Base-by-base conservation (phyloP, 139 green algal species). In the Ettlia oleoabundans region DNA sequence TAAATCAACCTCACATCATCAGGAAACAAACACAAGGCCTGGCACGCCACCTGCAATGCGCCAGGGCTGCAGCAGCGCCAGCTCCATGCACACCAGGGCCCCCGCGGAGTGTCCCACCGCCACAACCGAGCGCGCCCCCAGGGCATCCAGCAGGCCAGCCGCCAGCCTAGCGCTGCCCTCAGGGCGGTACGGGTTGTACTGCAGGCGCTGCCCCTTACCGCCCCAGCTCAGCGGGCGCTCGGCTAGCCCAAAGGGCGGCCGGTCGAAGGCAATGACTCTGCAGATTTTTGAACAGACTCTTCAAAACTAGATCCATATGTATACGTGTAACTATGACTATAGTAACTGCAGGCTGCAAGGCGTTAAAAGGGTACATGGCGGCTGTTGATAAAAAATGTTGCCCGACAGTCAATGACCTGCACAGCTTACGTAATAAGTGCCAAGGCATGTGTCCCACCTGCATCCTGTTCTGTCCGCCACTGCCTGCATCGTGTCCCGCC, bases 241-340 rank as follows among this genome's bases (percentile, higher is more conserved):
- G 43, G 77, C 86, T 7, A 95, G 88, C 21, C 92, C 92, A 88
- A 92, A 95, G 4, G 92, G 92, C 15, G 92, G 91, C 32, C 92
- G 76, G 82, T 95, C 91, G 78, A 92, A 93, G 33, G 91, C 88
- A 51, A 95, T 78, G 1, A 94, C 88, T 15, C 67, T 74, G 67
- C 67, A 26, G n/a, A n/a, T n/a, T n/a, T n/a, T n/a, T n/a, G n/a
- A n/a, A n/a, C n/a, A n/a, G n/a, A n/a, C n/a, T n/a, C n/a, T n/a
- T n/a, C n/a, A n/a, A n/a, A n/a, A n/a, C n/a, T n/a, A n/a, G n/a
- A n/a, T n/a, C n/a, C n/a, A n/a, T n/a, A n/a, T n/a, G n/a, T n/a
- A n/a, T n/a, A n/a, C n/a, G n/a, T n/a, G n/a, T n/a, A n/a, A n/a
- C n/a, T n/a, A n/a, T n/a, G n/a, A n/a, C n/a, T n/a, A n/a, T n/a